A percentile compares a stretch with the other conserved stretches of the same genome.
These are phyloP conservation scores for Arctostaphylos glauca DNA, from an alignment of 148 eudicot species.

Conservation along the genomic window DNA sequence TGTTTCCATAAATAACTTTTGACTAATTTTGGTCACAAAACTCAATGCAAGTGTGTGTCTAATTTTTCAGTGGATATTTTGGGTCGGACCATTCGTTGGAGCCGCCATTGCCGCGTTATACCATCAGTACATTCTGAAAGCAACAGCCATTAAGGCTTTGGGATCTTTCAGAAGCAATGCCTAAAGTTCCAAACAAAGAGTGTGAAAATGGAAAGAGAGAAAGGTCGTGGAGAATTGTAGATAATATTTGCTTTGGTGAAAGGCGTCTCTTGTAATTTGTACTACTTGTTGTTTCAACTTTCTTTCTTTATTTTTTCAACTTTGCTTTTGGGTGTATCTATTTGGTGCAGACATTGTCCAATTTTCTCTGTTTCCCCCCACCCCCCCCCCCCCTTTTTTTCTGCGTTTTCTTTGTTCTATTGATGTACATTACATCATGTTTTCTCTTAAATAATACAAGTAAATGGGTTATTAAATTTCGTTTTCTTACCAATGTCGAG, in stretches of 20 bases:
- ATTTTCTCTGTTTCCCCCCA: too few species aligned
- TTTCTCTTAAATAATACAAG: not conserved
- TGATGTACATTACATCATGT: not conserved
- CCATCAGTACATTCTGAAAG: conserved; percentile 50
- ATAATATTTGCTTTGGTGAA: not conserved
- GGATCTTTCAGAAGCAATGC: conserved; percentile 61
- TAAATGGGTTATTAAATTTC: not conserved
- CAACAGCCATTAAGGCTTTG: conserved; percentile 50
- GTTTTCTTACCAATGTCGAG: too few species aligned
- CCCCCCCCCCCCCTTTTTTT: not conserved
- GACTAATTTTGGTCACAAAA: not conserved
- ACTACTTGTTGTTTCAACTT: not conserved
- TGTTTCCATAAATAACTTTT: not conserved
- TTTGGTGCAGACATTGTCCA: not conserved
- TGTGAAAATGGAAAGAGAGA: conserved; percentile 12
- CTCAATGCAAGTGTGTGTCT: not conserved
- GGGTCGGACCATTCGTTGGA: conserved; percentile 60
- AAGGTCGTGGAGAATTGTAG: conserved; percentile 17
- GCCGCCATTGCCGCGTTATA: conserved; percentile 51
- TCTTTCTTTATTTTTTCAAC: not conserved
- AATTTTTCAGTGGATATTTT: conserved; percentile 42
- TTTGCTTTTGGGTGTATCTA: not conserved
- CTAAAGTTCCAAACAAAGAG: not conserved
- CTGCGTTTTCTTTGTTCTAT: not conserved
- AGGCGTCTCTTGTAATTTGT: not conserved